Percentiles rank a stretch among this genome's conserved stretches.
These are phyloP conservation scores for Phytophthora citricola DNA, from an alignment of 352 stramenopile genomes.

Conservation along the genomic window DNA sequence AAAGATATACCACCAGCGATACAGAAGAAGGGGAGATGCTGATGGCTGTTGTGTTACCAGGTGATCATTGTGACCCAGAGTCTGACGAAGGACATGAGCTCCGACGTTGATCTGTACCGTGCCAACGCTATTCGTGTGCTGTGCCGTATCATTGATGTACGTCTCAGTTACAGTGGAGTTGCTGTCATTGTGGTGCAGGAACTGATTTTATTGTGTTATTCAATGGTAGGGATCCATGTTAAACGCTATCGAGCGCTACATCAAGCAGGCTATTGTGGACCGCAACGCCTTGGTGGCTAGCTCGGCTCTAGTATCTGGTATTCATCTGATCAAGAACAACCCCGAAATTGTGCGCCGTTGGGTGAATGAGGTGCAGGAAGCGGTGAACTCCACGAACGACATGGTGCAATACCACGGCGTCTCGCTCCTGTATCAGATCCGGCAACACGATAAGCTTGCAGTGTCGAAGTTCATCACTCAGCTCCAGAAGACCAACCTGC, in stretches of 20 bases:
- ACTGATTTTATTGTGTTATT: conserved; percentile 20
- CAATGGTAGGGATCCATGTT: conserved; percentile 84
- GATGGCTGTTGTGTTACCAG: conserved; percentile 62
- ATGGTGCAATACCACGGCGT: conserved; percentile 99
- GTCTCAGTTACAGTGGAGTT: conserved; percentile 11
- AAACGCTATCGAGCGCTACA: conserved; percentile 95
- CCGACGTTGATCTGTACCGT: conserved; percentile 96
- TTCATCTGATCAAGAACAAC: conserved; percentile 95
- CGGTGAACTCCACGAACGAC: conserved; percentile 94
- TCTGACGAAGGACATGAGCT: conserved; percentile 99
- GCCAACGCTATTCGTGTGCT: conserved; percentile 99
- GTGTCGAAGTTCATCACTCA: conserved; percentile 96
- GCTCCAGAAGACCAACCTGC: conserved; percentile 94
- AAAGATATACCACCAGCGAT: background rate
- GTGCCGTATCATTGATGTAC: conserved; percentile 94
- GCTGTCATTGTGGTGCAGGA: background rate
- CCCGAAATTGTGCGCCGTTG: conserved; percentile 94
- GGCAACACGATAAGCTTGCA: conserved; percentile 97
- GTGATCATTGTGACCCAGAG: conserved; percentile 99
- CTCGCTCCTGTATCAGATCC: conserved; percentile 98
- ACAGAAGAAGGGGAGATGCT: conserved; percentile 2
- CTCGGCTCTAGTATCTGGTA: conserved; percentile 96
- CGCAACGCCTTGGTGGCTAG: conserved; percentile 96
- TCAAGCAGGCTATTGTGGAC: conserved; percentile 99
- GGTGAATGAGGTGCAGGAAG: conserved; percentile 98